Evolutionary conservation across 1,284 basidiomycete species (phyloP), one percentile per base, ranked within the genome.

Genomic region (Fomitopsis betulina): DNA sequence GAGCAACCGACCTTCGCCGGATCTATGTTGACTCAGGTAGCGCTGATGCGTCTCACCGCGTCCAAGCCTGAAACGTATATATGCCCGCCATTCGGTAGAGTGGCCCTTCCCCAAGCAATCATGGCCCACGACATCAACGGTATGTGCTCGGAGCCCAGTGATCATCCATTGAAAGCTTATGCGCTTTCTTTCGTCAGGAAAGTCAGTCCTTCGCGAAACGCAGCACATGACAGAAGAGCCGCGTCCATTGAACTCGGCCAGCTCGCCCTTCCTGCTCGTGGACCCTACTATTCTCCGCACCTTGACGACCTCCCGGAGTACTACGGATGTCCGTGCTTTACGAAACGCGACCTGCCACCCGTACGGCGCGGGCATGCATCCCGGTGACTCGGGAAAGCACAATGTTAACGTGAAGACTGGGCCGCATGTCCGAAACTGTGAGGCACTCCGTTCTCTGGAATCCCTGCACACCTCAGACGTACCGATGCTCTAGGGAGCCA

Each of bases 401-500:
- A 21, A 30, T n/a, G 55, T 25, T 17, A 40, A 51, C 6, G 42
- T 19, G 23, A 37, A 53, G 23, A 32, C n/a, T 23, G 38, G 13
- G 19, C 27, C 21, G 6, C 49, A 32, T 21, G 27, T 52, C n/a
- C 52, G 51, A 30, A 43, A 23, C 4, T 58, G 23, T 38, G 42
- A 47, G 50, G 21, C 37, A 13, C 32, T 15, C 19, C n/a, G 17
- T 21, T 25, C 25, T 0, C 32, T 9, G 40, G 58, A 19, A 30
- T 32, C 13, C 4, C 33, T 33, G 15, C 7, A 19, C 37, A 13
- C 27, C n/a, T 43, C 15, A 27, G 12, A 50, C 6, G 15, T 10
- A 30, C 2, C 8, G n/a, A 39, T 12, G n/a, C 39, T 32, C 30
- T 5, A 82, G 79, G 66, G 55, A 79, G 79, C 1, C 81, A 84